Evolutionary conservation across 2,329 filamentous ascomycete genomes (phyloP).

Genomic region (Aspergillus udagawae): DNA sequence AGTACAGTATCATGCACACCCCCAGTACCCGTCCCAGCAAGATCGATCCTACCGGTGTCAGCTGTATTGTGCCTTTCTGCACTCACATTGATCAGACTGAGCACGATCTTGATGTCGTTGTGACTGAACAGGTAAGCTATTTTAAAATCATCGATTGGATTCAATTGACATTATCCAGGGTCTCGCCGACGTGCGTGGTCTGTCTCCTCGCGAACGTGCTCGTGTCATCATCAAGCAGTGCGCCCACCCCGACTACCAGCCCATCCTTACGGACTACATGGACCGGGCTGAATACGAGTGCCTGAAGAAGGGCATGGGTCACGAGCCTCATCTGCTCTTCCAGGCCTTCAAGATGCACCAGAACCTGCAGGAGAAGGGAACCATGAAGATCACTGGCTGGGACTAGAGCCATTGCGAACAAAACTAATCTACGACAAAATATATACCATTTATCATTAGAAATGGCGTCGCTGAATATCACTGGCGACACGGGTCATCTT

Average conservation of each 20-base stretch:
- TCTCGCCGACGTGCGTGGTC: constrained; percentile 77
- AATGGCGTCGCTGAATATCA: too few relatives aligned
- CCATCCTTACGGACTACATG: constrained; percentile 78
- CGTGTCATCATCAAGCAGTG: constrained; percentile 83
- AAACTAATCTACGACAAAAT: too few relatives aligned
- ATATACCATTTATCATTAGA: too few relatives aligned
- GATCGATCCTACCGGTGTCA: constrained; percentile 75
- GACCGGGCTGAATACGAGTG: constrained; percentile 84
- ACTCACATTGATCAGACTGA: constrained; percentile 91
- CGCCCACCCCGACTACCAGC: constrained; percentile 77
- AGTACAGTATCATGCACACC: constrained; percentile 93
- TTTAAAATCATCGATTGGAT: background rate
- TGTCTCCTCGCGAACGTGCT: constrained; percentile 74
- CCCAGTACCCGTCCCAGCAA: constrained; percentile 76
- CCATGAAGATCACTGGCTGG: constrained; percentile 79
- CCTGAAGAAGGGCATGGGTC: constrained; percentile 79
- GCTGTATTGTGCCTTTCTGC: constrained; percentile 89
- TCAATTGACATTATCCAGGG: constrained; percentile 50
- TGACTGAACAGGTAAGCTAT: constrained; percentile 55
- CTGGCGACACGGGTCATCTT: too few relatives aligned
- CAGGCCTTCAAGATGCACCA: constrained; percentile 87
- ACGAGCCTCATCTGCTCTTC: constrained; percentile 84
- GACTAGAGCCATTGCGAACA: constrained; percentile 22
- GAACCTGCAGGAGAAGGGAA: constrained; percentile 75
- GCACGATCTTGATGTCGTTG: constrained; percentile 85